Conservation (phyloP, 257 asterid species). For the Asclepias syriaca region DNA sequence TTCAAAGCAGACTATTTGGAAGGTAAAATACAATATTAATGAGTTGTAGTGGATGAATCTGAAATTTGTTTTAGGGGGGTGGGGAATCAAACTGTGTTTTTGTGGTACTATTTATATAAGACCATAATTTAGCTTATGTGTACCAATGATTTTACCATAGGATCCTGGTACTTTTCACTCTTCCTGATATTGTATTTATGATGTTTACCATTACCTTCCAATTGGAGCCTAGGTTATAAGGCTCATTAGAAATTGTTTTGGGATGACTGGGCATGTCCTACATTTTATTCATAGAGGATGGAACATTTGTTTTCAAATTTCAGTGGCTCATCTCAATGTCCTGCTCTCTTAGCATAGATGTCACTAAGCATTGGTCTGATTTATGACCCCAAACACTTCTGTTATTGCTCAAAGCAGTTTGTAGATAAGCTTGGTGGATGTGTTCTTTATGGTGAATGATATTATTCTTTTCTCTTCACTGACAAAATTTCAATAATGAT, state of each 20-base stretch:
- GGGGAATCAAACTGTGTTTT: too few relatives aligned
- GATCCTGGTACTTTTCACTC: background rate
- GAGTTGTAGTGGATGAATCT: background rate
- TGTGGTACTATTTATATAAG: too few relatives aligned
- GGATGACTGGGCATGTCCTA: background rate
- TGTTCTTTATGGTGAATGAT: background rate
- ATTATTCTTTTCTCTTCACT: background rate
- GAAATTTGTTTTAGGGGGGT: too few relatives aligned
- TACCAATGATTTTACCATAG: background rate
- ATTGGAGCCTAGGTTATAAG: background rate
- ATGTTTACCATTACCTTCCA: background rate
- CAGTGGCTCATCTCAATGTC: background rate
- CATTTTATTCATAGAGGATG: background rate
- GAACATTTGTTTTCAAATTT: too few relatives aligned
- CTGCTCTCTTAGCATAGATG: background rate
- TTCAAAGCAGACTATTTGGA: background rate
- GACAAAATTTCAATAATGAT: background rate
- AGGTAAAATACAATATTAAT: background rate
- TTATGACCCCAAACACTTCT: background rate
- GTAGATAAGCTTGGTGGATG: background rate
- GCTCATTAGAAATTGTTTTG: background rate
- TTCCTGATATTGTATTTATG: background rate
- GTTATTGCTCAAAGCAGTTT: background rate
- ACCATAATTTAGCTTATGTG: background rate
- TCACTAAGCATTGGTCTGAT: background rate